A percentile compares a stretch with the other conserved stretches of the same genome.
These are phyloP conservation scores for Xylaria longipes DNA, from an alignment of 495 filamentous ascomycete genomes.

Conservation along the genomic window DNA sequence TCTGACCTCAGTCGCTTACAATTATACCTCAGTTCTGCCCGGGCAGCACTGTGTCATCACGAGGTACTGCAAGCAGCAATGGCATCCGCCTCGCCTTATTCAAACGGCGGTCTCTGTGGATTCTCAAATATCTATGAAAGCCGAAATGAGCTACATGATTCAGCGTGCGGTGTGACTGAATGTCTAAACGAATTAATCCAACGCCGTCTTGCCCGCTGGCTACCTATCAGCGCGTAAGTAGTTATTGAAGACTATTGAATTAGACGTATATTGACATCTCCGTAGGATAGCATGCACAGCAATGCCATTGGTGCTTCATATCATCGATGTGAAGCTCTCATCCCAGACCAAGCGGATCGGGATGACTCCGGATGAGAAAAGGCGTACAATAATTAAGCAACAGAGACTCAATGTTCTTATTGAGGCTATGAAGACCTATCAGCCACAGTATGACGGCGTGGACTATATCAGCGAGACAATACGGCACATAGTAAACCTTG, in stretches of 20 bases:
- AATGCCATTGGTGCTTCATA: conserved; percentile 42
- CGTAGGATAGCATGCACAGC: conserved; percentile 41
- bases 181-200: conserved; percentile 44
- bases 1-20: conserved; percentile 19
- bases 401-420: conserved; percentile 47
- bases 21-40: conserved; percentile 33
- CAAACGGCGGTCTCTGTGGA: conserved; percentile 31
- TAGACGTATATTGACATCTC: neutral
- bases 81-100: conserved; percentile 35
- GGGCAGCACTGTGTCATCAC: conserved; percentile 43
- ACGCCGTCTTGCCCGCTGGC: conserved; percentile 39
- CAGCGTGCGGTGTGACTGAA: conserved; percentile 43
- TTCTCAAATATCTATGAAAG: conserved; percentile 44
- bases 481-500: conserved; percentile 43
- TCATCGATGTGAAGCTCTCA: conserved; percentile 44
- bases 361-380: conserved; percentile 24
- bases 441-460: conserved; percentile 44
- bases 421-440: conserved; percentile 46
- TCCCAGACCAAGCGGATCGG: conserved; percentile 34
- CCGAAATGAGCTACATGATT: conserved; percentile 43
- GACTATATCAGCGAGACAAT: conserved; percentile 45
- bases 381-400: conserved; percentile 38
- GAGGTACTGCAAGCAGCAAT: conserved; percentile 41
- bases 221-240: conserved; percentile 44
- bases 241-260: neutral